A percentile compares a stretch with the other conserved stretches of the same genome.
Conservation (phyloP, 164 flowering plant species). For the Taxillus chinensis region DNA sequence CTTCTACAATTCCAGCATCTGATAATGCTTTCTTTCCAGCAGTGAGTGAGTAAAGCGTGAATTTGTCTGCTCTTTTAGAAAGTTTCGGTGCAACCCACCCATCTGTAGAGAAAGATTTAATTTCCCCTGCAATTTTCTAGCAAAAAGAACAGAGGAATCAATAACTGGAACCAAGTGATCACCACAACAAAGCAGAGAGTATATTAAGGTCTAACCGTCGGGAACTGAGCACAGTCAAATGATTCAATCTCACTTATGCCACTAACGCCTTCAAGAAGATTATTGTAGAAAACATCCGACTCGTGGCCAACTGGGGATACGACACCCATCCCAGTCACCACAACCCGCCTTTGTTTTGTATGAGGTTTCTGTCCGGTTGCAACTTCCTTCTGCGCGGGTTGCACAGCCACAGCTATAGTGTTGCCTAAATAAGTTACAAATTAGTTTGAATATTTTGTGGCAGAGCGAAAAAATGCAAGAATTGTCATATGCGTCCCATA, state of each 20-base stretch:
- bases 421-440: conserved; percentile 31
- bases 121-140: background rate
- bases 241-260: conserved; percentile 55
- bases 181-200: conserved; percentile 46
- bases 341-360: conserved; percentile 35
- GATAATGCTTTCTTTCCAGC: background rate
- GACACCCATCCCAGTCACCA: conserved; percentile 72
- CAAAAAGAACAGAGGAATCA: background rate
- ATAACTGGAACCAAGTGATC: conserved; percentile 39
- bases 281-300: conserved; percentile 49
- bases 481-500: background rate
- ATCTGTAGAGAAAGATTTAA: background rate
- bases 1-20: background rate
- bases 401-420: conserved; percentile 58
- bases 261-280: conserved; percentile 61
- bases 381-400: conserved; percentile 19
- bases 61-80: background rate
- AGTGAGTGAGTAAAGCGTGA: conserved; percentile 13
- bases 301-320: conserved; percentile 70
- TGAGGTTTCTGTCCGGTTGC: too few relatives aligned
- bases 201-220: conserved; percentile 68
- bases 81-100: background rate
- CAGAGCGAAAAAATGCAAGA: too few relatives aligned
- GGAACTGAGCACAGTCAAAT: conserved; percentile 59
- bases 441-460: background rate